Evolutionary conservation across 495 filamentous ascomycete genomes (phyloP), one percentile per base, ranked within the genome.

Genomic region (Podospora fimiseda): DNA sequence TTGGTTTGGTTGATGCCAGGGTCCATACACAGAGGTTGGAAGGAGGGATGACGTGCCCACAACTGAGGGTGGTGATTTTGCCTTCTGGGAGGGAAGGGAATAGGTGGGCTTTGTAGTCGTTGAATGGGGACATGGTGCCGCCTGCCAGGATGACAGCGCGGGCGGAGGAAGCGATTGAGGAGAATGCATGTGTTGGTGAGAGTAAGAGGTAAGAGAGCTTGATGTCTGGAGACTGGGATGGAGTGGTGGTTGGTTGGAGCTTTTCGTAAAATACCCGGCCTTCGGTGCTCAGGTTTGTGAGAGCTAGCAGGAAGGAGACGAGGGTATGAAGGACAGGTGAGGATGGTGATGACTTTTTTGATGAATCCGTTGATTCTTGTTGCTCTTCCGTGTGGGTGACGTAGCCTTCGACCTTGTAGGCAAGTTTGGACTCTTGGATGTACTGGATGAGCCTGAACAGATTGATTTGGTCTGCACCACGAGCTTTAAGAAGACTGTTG

Each of bases 61-160:
- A 97, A 48, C 88, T 95, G 16, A 96, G 81, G 1, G 89, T 94
- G 3, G 75, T 80, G 23, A 97, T 78, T 38, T 82, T 81, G 7
- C 73, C 70, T 3, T 74, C 60, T 0, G 81, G 69, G 0, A 95
- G 63, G 52, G 88, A 86, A 1, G 90, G 85, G 61, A 98, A 93
- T 14, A 98, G 77, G 59, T 95, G 86, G 5, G 83, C 77, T 45
- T 76, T 80, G 65, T 95, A 97, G 65, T 96, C 93, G 20, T 83
- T 79, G 78, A 98, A 93, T 2, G 94, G 93, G 36, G 91, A 94
- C 94, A 98, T 98, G 8, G 93, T 98, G 2, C 93, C 93, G 48
- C 93, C 93, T 11, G 90, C 94, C 14, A 98, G 71, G 43, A 98
- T 88, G 2, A 97, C 89, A 2, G 93, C 87, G 45, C 89, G 76